Base-by-base conservation (phyloP, 139 green algal genomes). In the Coelastrella sp. region DNA sequence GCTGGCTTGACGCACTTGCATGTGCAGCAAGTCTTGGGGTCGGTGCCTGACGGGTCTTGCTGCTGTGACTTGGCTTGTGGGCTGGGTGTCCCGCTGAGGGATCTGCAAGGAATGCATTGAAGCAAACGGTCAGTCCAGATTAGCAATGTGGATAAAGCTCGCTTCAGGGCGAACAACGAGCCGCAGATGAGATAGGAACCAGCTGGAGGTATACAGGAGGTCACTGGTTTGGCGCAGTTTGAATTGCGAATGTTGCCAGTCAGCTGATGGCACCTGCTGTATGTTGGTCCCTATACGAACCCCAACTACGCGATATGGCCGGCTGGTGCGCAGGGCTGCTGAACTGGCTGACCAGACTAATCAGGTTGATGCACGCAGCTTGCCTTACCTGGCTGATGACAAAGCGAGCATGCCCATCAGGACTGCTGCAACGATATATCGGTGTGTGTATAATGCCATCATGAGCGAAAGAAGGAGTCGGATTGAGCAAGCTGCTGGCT, bases 1-100 rank as follows among this genome's bases (percentile, higher is more conserved):
- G 80, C 57, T 14, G 64, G 82, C 11, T 78, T 61, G 4, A 78
- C 82, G 64, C 82, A 87, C 64, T 77, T 87, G 82, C 82, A 87
- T 32, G 17, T 78, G 82, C 82, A 87, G 65, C 82, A 87, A 10
- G 82, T 78, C 47, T 64, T 73, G 19, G 82, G 82, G 82, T 68
- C 64, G 23, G 58, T 47, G 23, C 82, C 82, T 4, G 4, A 19
- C 8, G 56, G 10, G 56, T 10, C 20, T 7, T 80, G 80, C 59
- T 73, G 59, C 80, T 16, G 68, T 76, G 14, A 16, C 17, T 71
- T 10, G 11, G 14, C 14, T 76, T 76, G 68, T 85, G 79, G 56
- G 57, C 56, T 56, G 16, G 80, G 8, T 80, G 74, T 7, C n/a
- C 7, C 11, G 74, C n/a, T 80, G 74, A 71, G 61, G 61, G 61